Evolutionary conservation across 345 rosid species (phyloP).

Genomic region (Euphorbia tirucalli): DNA sequence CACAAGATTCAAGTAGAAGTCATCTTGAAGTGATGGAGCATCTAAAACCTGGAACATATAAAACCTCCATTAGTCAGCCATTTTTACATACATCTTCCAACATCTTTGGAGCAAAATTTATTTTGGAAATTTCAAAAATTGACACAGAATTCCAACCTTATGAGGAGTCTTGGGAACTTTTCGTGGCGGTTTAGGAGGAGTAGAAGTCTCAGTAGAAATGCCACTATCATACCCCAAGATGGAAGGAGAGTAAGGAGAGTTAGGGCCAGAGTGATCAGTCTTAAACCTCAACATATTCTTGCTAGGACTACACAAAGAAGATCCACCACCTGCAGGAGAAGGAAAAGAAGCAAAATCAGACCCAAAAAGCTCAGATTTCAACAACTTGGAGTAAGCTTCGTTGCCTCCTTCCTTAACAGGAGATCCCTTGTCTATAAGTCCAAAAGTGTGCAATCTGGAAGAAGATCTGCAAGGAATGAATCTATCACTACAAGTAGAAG

Average conservation of each 20-base stretch:
- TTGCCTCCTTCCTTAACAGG: conserved; percentile 95
- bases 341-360: conserved; percentile 70
- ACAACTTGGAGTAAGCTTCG: conserved; percentile 68
- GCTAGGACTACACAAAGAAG: conserved; percentile 69
- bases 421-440: conserved; percentile 66
- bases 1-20: conserved; percentile 90
- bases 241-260: conserved; percentile 83
- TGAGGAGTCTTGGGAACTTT: conserved; percentile 97
- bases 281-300: conserved; percentile 85
- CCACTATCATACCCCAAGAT: conserved; percentile 64
- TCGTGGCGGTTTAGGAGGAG: conserved; percentile 81
- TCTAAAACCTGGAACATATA: conserved; percentile 72
- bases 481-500: conserved; percentile 75
- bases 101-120: neutral
- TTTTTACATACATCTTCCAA: too few species aligned
- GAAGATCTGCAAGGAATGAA: conserved; percentile 98
- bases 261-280: conserved; percentile 72
- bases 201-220: conserved; percentile 56
- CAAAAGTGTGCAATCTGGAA: conserved; percentile 83
- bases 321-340: conserved; percentile 87
- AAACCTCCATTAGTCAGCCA: neutral
- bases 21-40: conserved; percentile 98
- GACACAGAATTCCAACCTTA: conserved; percentile 45
- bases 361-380: conserved; percentile 86
- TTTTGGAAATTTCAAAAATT: neutral